Base-by-base conservation (phyloP, 495 filamentous ascomycete species). In the Tetracladium marchalianum region DNA sequence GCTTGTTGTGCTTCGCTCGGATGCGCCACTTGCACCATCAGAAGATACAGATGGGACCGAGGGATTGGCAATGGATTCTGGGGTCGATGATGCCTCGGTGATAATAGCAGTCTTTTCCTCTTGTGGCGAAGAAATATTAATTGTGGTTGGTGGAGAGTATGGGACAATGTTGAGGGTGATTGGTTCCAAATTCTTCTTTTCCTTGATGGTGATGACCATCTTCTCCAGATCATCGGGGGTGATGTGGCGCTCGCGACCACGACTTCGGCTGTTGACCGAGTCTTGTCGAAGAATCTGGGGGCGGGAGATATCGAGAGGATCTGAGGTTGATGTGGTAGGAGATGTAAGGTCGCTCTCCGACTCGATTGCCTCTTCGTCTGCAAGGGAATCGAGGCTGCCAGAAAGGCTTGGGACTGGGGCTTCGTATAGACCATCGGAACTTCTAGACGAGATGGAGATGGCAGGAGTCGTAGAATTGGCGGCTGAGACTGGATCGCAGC, bases 121-220 rank as follows among this genome's bases (percentile, higher is more conserved):
- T 22, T 45, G 40, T 19, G 16, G 41, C 31, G 34, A n/a, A 24
- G 33, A 8, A 5, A 27, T 4, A 5, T 13, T 47, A 35, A 35
- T 53, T 10, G 16, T 11, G 37, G 41, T 41, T 7, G 46, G 49
- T 40, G 55, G 41, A 16, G 54, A 47, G 39, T 54, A 54, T 0
- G 51, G 39, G 27, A 51, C 49, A 16, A 32, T 57, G 44, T 46
- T 53, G 19, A 45, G 36, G 11, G 42, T 17, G 13, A 60, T 43
- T 15, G 57, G 57, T 38, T 57, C 48, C n/a, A 92, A 70, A 35
- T 71, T 70, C 66, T 85, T 85, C 66, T 85, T 84, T 58, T 89
- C 79, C 58, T 90, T 82, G 57, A 96, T 92, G 46, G 87, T 86
- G 34, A 82, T 74, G 0, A 96, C 84, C 79, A 95, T 92, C 58